Evolutionary conservation across 148 eudicot genomes (phyloP).

Genomic region (Amaranthus hypochondriacus): DNA sequence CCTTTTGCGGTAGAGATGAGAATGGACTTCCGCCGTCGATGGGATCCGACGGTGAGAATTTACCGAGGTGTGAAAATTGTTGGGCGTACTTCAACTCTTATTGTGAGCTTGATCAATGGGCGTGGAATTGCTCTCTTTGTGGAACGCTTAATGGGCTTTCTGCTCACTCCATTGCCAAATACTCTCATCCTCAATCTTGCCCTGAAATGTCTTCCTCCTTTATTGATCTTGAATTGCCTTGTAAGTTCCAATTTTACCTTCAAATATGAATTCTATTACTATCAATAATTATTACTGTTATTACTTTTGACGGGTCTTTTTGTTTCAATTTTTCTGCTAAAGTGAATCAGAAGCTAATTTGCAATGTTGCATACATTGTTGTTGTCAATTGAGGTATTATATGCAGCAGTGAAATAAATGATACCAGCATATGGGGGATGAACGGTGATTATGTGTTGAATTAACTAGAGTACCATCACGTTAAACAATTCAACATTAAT

Average conservation of each 20-base stretch:
- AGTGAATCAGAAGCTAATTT: no score
- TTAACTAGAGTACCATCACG: no score
- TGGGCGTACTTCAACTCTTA: slow-evolving; percentile 93
- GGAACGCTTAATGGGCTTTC: slow-evolving; percentile 82
- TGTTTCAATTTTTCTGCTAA: no score
- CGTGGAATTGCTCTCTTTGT: slow-evolving; percentile 79
- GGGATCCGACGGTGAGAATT: slow-evolving; percentile 67
- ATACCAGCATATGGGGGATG: no score
- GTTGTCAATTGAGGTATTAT: no score
- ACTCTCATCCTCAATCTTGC: slow-evolving; percentile 61
- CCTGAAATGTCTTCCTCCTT: slow-evolving; percentile 77
- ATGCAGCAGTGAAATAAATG: no score
- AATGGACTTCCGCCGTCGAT: slow-evolving; percentile 61
- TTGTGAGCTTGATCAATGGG: slow-evolving; percentile 92
- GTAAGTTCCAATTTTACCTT: slow-evolving; percentile 30
- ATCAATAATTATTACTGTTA: no score
- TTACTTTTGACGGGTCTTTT: no score
- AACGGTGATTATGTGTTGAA: no score
- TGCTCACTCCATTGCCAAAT: slow-evolving; percentile 49
- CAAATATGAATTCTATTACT: no score
- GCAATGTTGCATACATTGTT: no score
- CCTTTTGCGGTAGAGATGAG: slow-evolving; percentile 70
- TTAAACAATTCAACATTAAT: no score
- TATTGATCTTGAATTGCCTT: slow-evolving; percentile 75
- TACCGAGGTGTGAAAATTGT: slow-evolving; percentile 94